Evolutionary conservation across 768 basidiomycete genomes (phyloP), one percentile per base, ranked within the genome.

Genomic region (Exidia glandulosa): DNA sequence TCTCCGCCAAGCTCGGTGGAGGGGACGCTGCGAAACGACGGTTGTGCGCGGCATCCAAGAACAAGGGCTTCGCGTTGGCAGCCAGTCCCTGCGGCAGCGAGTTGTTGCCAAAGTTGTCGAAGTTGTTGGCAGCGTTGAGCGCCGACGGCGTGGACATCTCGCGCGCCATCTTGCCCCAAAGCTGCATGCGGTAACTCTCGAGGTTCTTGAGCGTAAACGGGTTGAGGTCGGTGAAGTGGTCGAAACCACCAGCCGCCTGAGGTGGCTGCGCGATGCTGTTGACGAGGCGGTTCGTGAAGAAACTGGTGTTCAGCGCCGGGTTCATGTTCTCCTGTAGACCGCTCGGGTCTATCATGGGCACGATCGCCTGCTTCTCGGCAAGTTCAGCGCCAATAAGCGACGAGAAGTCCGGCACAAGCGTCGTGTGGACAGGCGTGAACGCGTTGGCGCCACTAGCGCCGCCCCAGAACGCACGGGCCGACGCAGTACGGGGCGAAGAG

Each of bases 121-220:
- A 19, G 36, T 19, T 37, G 50, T 55, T 63, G 70, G 52, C 73
- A 70, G 31, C 72, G 72, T n/a, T 77, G 69, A 69, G 62, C 71
- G 61, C 63, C 69, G 58, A 82, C 19, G 41, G 23, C 27, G 50
- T 23, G 25, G 27, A 27, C 30, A 31, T 87, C 64, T 91, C 90
- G 32, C 83, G 79, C 0, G 91, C 91, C 84, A 95, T 89, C 73
- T 87, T 83, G 33, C 85, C 82, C 94, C 93, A 95, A 0, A 96
- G 77, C 62, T 95, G 93, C 88, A 93, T 93, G 45, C 93, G 81
- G 66, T 81, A 90, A 69, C 85, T 81, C 72, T 94, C 92, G 64
- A 94, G 75, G 1, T 81, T 84, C 77, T 91, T 93, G 77, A 94
- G 81, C 2, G 88, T 93, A 72, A 94, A 94, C 13, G 86, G 84